Percentiles rank a stretch among this genome's conserved stretches.
Evolutionary conservation across 345 rosid genomes (phyloP).

Genomic region (Triadica sebifera): DNA sequence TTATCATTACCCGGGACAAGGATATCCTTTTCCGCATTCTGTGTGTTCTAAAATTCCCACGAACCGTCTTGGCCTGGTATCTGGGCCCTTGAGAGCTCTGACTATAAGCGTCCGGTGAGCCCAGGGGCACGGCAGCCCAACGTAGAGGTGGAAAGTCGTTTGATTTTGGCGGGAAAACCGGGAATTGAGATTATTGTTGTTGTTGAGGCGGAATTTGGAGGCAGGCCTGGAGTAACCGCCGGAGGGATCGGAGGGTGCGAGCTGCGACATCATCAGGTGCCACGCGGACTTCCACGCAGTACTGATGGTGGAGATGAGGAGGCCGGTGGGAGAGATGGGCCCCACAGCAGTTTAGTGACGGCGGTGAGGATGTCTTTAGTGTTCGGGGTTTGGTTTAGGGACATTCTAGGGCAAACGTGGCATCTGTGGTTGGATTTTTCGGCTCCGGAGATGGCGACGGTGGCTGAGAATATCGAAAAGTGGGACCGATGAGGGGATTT

Average conservation of each 20-base stretch:
- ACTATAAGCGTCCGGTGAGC: constrained; percentile 86
- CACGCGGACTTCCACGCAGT: constrained; percentile 69
- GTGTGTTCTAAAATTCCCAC: constrained; percentile 55
- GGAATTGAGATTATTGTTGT: not conserved
- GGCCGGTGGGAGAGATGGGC: constrained; percentile 85
- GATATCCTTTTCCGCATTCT: constrained; percentile 18
- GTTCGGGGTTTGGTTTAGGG: constrained; percentile 24
- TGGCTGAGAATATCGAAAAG: constrained; percentile 2
- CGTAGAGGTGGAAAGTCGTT: constrained; percentile 70
- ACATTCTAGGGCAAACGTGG: constrained; percentile 42
- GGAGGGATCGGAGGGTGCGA: constrained; percentile 81
- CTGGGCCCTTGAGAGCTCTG: constrained; percentile 76
- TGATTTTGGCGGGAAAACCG: constrained; percentile 33
- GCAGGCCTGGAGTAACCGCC: constrained; percentile 77
- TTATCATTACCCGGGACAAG: constrained; percentile 61
- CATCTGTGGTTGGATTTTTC: constrained; percentile 9
- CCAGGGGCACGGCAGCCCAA: constrained; percentile 93
- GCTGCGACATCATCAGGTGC: constrained; percentile 90
- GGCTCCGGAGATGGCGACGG: too few species aligned
- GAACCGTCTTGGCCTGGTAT: constrained; percentile 81
- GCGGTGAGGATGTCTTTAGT: constrained; percentile 36
- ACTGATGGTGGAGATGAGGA: constrained; percentile 76
- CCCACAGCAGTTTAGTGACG: constrained; percentile 72
- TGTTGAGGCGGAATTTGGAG: constrained; percentile 59
- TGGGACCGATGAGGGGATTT: constrained; percentile 29